Base-by-base conservation (phyloP, 78 protist species). In the Dictyostelium purpureum region DNA sequence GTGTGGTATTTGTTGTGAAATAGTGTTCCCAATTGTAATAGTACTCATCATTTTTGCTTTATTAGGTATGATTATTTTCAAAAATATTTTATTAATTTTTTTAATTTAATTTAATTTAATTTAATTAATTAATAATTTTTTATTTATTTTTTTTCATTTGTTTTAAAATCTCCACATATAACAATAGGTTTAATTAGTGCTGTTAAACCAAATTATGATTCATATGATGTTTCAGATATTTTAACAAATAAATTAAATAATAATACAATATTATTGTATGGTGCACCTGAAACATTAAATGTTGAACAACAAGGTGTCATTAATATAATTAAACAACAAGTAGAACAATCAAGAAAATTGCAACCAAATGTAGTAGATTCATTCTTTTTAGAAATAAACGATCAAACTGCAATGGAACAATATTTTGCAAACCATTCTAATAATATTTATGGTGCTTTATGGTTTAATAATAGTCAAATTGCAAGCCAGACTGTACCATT, bases 11-110 rank as follows among this genome's bases (percentile, higher is more conserved):
- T 51, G 71, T 56, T 82, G 90, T 24, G 90, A 82, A 56, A 70
- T 82, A 16, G 40, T 82, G 31, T 82, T 82, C 49, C 90, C 90
- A 19, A 16, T 82, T 6, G 79, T 82, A 18, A 73, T 82, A n/a
- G 42, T 70, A 18, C 31, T 31, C 5, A 54, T 82, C 18, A 19
- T 82, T 2, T 70, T 82, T 82, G 42, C 49, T 40, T 31, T 57
- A 66, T 71, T 69, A 65, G 65, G 26, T 61, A 51, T n/a, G 63
- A 35, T 5, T 12, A 4, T 16, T 35, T 35, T 75, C 18, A 16
- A 6, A 52, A 16, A 16, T 33, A 5, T 35, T 54, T 75, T 51
- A 35, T 47, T 35, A 26, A 28, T 14, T 21, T 47, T 42, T 31
- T 52, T 47, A 31, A 24, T 74, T 51, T 31, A 11, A 56, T 21